A percentile compares a stretch with the other conserved stretches of the same genome.
These are phyloP conservation scores for Talaromyces pinophilus DNA, from an alignment of 2,329 filamentous ascomycete species.

Conservation along the genomic window DNA sequence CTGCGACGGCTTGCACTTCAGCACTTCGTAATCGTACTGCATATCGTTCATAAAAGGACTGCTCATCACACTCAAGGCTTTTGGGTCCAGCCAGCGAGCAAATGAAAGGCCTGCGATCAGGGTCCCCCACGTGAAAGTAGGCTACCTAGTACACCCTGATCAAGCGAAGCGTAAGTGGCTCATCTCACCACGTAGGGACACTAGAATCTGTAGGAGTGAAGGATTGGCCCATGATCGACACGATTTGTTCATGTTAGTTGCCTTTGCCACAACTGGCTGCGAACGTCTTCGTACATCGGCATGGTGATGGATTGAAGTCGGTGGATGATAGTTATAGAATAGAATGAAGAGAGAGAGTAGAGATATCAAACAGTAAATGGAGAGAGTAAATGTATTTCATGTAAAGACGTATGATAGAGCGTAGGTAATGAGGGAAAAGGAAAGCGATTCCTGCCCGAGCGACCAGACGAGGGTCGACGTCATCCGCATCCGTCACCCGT, in stretches of 20 bases:
- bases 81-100: background rate
- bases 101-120: conserved; percentile 5
- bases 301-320: background rate
- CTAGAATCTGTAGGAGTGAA: background rate
- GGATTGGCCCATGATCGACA: background rate
- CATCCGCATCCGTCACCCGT: conserved; percentile 34
- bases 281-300: background rate
- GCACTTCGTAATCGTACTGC: background rate
- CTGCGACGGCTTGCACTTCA: background rate
- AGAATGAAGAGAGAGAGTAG: background rate
- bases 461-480: conserved; percentile 36
- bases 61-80: background rate
- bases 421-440: background rate
- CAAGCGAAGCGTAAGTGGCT: conserved; percentile 7
- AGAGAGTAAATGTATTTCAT: background rate
- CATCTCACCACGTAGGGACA: background rate
- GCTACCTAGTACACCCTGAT: background rate
- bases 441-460: conserved; percentile 10
- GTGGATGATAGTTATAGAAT: background rate
- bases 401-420: background rate
- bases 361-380: background rate
- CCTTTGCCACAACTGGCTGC: conserved; percentile 5
- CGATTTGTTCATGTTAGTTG: background rate
- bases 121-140: conserved; percentile 1
- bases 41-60: background rate